Evolutionary conservation across 140 eudicot species (phyloP).

Genomic region (Stevia rebaudiana): DNA sequence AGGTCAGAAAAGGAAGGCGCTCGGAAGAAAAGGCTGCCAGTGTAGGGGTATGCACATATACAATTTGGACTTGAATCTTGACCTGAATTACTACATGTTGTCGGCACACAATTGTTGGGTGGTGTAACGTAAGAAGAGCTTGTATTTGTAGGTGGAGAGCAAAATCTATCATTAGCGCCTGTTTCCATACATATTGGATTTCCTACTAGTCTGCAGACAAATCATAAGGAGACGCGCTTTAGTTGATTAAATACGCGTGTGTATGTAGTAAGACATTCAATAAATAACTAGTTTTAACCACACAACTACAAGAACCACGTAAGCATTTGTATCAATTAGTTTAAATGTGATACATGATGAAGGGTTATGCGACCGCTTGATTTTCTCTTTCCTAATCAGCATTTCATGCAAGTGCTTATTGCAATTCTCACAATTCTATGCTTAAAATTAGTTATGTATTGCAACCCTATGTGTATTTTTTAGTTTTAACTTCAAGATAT

Average conservation of each 20-base stretch:
- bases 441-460: neutral
- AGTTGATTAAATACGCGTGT: neutral
- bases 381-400: neutral
- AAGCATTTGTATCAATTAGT: neutral
- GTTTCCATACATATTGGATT: constrained; percentile 52
- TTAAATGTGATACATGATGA: no score
- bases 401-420: neutral
- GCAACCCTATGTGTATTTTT: neutral
- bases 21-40: constrained; percentile 51
- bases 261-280: neutral
- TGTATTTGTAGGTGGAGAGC: constrained; percentile 34
- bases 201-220: constrained; percentile 59
- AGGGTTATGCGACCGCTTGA: neutral
- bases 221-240: neutral
- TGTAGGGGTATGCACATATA: constrained; percentile 72
- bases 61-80: constrained; percentile 71
- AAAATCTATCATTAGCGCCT: constrained; percentile 32
- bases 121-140: constrained; percentile 44
- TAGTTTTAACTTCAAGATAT: no score
- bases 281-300: neutral
- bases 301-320: neutral
- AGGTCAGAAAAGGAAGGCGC: constrained; percentile 75
- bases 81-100: constrained; percentile 37
- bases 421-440: neutral
- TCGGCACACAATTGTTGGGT: constrained; percentile 42